Evolutionary conservation across 208 protist species (phyloP), one percentile per base, ranked within the genome.

Genomic region (Naegleria fowleri): DNA sequence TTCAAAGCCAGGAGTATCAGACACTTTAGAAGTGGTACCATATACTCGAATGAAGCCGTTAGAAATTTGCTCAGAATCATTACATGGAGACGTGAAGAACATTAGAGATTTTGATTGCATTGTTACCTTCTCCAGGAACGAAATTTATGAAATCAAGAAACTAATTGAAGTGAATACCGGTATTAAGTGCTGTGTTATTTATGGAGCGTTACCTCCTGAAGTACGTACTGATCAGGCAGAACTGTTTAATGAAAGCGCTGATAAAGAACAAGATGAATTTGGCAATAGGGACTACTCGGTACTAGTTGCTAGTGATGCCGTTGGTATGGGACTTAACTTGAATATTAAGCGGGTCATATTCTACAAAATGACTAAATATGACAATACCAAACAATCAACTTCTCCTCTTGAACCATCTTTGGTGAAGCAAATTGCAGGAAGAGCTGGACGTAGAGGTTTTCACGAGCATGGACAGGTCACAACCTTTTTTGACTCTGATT

Each of bases 321-420:
- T 99, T 39, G 98, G 97, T 51, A 98, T 98, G 93, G 98, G 98
- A 7, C 93, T 99, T 3, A 99, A 99, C 92, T 96, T 99, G 93
- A 94, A 96, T 90, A 98, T 99, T 92, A 94, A 96, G 83, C 93
- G 96, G 29, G 39, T 93, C n/a, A 13, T 41, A 0, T 86, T 88
- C 43, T 76, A 40, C n/a, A 43, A 29, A 86, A 86, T 48, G 16
- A 6, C 16, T 19, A 86, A 39, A 29, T 43, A n/a, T 29, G 33
- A 48, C 0, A 48, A 86, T 39, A 5, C 11, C 16, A 40, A 86
- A 43, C 36, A 29, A n/a, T 22, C 11, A 29, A 22, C 0, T 85
- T 0, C 36, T 85, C 33, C 33, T 43, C 79, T 85, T 40, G 29
- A 39, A 0, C 9, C 41, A 19, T 86, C 83, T 19, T 43, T 43